Conservation (phyloP, 75 land plant genomes). For the Cupressus sempervirens region DNA sequence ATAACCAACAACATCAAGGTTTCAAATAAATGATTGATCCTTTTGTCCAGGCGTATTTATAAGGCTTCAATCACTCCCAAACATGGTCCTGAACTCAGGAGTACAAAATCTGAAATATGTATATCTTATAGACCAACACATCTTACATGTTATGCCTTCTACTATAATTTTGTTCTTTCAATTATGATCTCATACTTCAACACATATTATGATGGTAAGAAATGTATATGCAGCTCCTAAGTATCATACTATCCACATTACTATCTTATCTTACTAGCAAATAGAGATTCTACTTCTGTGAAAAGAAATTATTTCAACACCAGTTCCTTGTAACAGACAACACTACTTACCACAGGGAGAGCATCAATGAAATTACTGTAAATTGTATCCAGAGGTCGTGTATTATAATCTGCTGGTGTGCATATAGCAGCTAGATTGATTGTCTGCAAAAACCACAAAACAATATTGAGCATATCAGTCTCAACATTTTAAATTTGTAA, state of each 20-base stretch:
- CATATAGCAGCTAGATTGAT: constrained; percentile 97
- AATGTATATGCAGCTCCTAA: neutral
- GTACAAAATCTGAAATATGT: neutral
- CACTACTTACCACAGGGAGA: constrained; percentile 75
- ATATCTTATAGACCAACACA: neutral
- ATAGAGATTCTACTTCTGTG: neutral
- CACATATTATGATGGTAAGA: neutral
- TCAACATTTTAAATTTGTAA: neutral
- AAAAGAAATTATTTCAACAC: neutral
- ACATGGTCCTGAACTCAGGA: neutral
- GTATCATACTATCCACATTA: neutral
- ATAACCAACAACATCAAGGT: neutral
- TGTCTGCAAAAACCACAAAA: constrained; percentile 40
- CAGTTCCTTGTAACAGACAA: neutral
- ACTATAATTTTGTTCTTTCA: neutral
- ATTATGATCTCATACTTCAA: neutral
- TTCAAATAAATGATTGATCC: neutral
- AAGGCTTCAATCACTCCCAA: neutral
- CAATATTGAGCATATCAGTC: no score
- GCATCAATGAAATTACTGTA: constrained; percentile 98
- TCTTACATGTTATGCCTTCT: neutral
- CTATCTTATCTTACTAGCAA: neutral
- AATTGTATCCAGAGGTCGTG: constrained; percentile 86
- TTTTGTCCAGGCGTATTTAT: neutral
- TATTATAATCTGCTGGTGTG: constrained; percentile 93